Percentiles rank a stretch among this genome's conserved stretches.
Conservation (phyloP, 352 stramenopile species). For the Phytopythium sindhum region DNA sequence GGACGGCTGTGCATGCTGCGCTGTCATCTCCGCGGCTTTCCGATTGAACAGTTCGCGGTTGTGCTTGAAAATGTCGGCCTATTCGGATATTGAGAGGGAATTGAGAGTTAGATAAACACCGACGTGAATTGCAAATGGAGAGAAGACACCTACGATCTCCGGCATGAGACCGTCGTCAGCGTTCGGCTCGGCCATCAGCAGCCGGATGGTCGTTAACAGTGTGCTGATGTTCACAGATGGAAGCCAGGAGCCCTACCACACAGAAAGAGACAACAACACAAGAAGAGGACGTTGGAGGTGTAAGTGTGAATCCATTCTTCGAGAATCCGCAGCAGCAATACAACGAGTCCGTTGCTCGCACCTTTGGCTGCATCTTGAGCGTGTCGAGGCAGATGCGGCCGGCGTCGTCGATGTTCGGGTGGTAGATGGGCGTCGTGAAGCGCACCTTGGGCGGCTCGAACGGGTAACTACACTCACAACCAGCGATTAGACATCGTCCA, state of each 20-base stretch:
- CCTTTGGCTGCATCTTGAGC: conserved; percentile 90
- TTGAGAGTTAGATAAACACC: too few relatives aligned
- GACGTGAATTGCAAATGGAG: too few relatives aligned
- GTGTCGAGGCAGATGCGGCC: conserved; percentile 90
- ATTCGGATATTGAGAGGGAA: too few relatives aligned
- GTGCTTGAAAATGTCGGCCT: conserved; percentile 81
- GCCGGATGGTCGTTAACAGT: conserved; percentile 85
- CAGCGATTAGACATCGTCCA: neutral
- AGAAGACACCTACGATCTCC: conserved; percentile 58
- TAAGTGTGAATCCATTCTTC: neutral
- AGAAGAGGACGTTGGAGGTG: neutral
- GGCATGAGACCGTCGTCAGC: conserved; percentile 89
- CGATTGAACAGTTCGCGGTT: conserved; percentile 66
- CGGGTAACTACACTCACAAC: conserved; percentile 47
- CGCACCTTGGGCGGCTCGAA: conserved; percentile 81
- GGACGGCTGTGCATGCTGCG: conserved; percentile 34
- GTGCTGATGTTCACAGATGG: conserved; percentile 91
- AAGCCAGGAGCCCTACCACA: conserved; percentile 77
- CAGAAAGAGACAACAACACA: too few relatives aligned
- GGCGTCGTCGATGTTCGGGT: conserved; percentile 83
- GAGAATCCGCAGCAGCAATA: neutral
- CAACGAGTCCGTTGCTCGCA: conserved; percentile 7
- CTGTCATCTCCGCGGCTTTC: conserved; percentile 62
- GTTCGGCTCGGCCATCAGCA: conserved; percentile 91
- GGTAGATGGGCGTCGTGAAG: conserved; percentile 80